Evolutionary conservation across 179 eudicot species (phyloP), one percentile per base, ranked within the genome.

Genomic region (Silene vulgaris): DNA sequence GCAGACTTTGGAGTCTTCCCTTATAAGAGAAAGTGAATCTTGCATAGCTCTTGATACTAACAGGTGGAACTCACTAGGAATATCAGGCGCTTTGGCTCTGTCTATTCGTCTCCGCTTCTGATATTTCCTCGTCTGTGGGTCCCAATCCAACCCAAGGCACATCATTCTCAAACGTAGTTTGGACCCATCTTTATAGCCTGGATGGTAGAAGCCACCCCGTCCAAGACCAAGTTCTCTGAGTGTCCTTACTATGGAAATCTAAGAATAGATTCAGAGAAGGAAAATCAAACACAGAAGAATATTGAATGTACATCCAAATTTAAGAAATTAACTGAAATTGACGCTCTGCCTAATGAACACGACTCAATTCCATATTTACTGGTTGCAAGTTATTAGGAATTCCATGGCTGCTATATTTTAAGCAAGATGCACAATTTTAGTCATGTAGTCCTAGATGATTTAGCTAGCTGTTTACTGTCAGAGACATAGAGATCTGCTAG

Each of bases 141-240:
- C 91, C 97, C 97, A 92, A 76, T 87, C 86, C 56, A 83, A 82
- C 76, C 97, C 97, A 30, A 92, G 89, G 71, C 96, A 90, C 96
- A 92, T 89, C 97, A 92, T 89, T 78, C 85, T 85, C 80, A 87
- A 69, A 43, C 86, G 86, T 14, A 90, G 77, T 64, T 79, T 88
- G 21, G 87, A 86, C 71, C 91, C 90, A 66, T 80, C 85, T 13
- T 87, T 76, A 54, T 82, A 90, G 73, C 91, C 85, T 50, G 96
- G 96, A 57, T 79, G 89, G 77, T 92, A 92, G 80, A 92, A 92
- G 23, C 97, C 97, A 14, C 96, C 94, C 28, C 80, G 73, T 3
- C 92, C 86, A 72, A 74, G n/a, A 20, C 97, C 97, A 73, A 90
- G 85, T 35, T 84, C 75, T 69, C 92, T 79, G 74, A 94, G 89